Conservation (phyloP, 176 grass and related monocot species). For the Aegilops speltoides region DNA sequence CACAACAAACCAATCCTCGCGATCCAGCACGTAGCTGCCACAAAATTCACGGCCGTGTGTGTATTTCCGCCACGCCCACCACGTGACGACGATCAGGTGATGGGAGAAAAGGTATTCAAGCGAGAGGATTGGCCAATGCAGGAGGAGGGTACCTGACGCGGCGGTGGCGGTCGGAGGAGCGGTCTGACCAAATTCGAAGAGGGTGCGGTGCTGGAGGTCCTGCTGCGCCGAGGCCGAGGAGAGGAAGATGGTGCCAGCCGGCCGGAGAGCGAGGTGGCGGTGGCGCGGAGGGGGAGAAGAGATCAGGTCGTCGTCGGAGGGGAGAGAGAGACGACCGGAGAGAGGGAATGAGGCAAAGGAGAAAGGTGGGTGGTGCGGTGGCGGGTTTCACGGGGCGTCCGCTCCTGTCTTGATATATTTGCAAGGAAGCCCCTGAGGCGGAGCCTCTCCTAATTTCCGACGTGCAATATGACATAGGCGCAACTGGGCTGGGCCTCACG, state of each 20-base stretch:
- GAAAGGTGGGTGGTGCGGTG: not conserved
- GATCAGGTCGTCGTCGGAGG: not conserved
- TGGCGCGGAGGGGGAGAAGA: not conserved
- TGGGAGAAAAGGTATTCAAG: not conserved
- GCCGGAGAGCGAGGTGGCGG: not conserved
- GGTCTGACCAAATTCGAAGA: not conserved
- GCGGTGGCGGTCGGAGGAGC: not conserved
- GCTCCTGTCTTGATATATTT: not conserved
- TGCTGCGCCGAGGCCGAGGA: not conserved
- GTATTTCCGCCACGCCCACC: not conserved
- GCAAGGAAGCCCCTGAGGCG: not conserved
- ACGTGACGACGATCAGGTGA: not conserved
- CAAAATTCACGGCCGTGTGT: not conserved
- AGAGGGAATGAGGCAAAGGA: not conserved
- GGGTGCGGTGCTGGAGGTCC: not conserved
- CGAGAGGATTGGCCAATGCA: not conserved
- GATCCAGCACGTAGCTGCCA: not conserved
- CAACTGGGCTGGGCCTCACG: no score
- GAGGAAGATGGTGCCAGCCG: not conserved
- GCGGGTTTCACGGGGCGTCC: constrained; percentile 12
- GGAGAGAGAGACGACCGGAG: not conserved
- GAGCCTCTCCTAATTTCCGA: no score
- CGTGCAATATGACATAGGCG: no score
- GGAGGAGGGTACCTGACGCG: not conserved
- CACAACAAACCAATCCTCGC: not conserved